phyloP scores from a whole-genome alignment of 306 rosid genomes.

The Sicyos baderoa region DNA sequence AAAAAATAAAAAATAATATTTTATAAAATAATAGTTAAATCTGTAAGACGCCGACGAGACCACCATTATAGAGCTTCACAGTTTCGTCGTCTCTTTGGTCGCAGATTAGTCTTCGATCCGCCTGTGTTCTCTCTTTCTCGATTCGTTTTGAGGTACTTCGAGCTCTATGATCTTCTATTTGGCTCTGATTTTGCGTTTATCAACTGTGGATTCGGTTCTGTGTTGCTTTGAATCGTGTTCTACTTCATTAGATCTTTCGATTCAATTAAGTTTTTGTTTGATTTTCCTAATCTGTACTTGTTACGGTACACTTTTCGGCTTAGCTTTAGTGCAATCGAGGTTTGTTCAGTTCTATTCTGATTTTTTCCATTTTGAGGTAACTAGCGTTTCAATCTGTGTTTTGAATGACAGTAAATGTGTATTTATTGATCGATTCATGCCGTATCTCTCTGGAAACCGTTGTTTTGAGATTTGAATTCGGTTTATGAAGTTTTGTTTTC shows the following conservation, averaged over 20 bases:
- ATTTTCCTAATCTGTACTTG: conserved; percentile 3
- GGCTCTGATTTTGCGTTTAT: background rate
- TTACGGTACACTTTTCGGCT: conserved; percentile 9
- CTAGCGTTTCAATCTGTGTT: conserved; percentile 12
- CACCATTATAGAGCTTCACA: conserved; percentile 64
- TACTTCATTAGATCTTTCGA: conserved; percentile 23
- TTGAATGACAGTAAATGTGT: background rate
- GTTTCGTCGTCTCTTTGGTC: conserved; percentile 43
- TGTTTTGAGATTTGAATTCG: background rate
- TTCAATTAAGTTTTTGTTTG: background rate
- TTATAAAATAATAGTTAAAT: conserved; percentile 12
- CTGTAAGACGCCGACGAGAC: conserved; percentile 85
- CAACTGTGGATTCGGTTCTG: conserved; percentile 12
- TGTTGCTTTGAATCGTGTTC: conserved; percentile 16
- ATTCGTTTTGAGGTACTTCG: conserved; percentile 33
- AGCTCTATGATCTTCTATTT: conserved; percentile 30
- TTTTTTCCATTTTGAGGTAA: conserved; percentile 5
- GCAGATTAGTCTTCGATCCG: conserved; percentile 15
- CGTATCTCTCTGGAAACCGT: background rate
- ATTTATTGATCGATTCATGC: conserved; percentile 1
- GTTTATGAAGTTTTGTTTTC: background rate
- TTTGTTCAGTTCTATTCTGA: background rate
- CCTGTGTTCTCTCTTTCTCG: conserved; percentile 29
- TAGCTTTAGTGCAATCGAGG: conserved; percentile 6
- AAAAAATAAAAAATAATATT: background rate